Base-by-base conservation (phyloP, 306 rosid species). In the Inga leiocalycina region DNA sequence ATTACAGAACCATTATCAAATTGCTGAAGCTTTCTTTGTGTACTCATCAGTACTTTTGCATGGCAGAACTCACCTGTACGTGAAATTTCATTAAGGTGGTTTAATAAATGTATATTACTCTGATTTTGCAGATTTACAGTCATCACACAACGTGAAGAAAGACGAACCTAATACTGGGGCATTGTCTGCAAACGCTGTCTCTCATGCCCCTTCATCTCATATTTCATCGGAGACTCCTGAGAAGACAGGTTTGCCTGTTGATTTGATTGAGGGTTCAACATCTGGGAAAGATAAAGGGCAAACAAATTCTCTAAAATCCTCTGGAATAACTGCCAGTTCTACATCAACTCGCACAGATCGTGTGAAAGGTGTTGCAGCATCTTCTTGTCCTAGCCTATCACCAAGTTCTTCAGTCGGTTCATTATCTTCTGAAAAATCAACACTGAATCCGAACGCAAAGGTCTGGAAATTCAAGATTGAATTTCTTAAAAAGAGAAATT, bases 381-480 rank as follows among this genome's bases (percentile, higher is more conserved):
- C 91, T 68, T 79, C 89, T 76, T 92, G 91, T 73, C 92, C 88
- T 72, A 93, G 88, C 83, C 85, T 94, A 76, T 92, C 99, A 19
- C 98, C 97, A 70, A 92, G 97, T 89, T 93, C 99, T 79, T 96
- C 99, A 1, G 56, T 91, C 76, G 92, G 94, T 84, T 96, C 99
- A 12, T 71, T 91, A 74, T 89, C 97, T 72, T 92, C 99, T 2
- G 99, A 93, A 82, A 96, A 87, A 75, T 93, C 92, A 10, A 84
- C 87, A 27, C 84, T 91, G 81, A 96, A 93, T 91, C 98, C 99
- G 79, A 79, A 91, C 86, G 98, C 98, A 12, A 96, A 96, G 99
- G 99, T 96, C 68, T 73, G 83, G 45, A 39, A 74, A 30, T 82
- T 70, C 62, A 75, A 44, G 24, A 83, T 54, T 48, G 48, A 72